Base-by-base conservation (phyloP, 495 filamentous ascomycete species). In the Diplogelasinospora grovesii region DNA sequence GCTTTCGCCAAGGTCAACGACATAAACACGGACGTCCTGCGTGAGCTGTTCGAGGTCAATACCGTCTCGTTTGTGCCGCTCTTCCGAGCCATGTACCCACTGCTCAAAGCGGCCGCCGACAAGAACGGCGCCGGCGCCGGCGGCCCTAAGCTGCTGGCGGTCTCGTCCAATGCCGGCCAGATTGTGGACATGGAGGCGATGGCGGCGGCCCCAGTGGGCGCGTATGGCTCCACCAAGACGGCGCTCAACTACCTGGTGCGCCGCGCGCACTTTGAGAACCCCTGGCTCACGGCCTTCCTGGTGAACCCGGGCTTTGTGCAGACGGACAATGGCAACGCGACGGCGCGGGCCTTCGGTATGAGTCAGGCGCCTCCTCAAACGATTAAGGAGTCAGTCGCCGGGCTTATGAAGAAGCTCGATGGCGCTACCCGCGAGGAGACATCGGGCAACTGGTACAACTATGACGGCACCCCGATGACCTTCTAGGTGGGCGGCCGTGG, bases 241-340 rank as follows among this genome's bases (percentile, higher is more conserved):
- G 56, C 60, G 3, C 51, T 56, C 16, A 58, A 71, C 35, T 71
- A 56, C 50, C 44, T 68, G n/a, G 61, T 59, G 8, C 49, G 50
- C 23, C 48, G 50, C 15, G 64, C 68, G 4, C 43, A 68, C 21
- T 28, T 27, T 5, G 66, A 73, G 43, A 56, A 69, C 18, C 41
- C 47, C 7, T 54, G 57, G 49, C 43, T 71, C n/a, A 60, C 41
- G 6, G 59, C 60, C 1, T 68, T 71, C 27, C 49, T 55, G 3
- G 9, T 62, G 25, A 39, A 59, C 45, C 53, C 58, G 22, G 48
- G 43, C 25, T 9, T 15, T 35, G 57, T 59, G 10, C 59, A 61
- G 26, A 73, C 68, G 5, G 67, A 70, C 0, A 42, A 71, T 34
- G 69, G 69, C 11, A 68, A 71, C 36, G 36, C 46, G 3, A 67